Evolutionary conservation across 2,329 filamentous ascomycete species (phyloP).

Genomic region (Xylariaceae sp.): DNA sequence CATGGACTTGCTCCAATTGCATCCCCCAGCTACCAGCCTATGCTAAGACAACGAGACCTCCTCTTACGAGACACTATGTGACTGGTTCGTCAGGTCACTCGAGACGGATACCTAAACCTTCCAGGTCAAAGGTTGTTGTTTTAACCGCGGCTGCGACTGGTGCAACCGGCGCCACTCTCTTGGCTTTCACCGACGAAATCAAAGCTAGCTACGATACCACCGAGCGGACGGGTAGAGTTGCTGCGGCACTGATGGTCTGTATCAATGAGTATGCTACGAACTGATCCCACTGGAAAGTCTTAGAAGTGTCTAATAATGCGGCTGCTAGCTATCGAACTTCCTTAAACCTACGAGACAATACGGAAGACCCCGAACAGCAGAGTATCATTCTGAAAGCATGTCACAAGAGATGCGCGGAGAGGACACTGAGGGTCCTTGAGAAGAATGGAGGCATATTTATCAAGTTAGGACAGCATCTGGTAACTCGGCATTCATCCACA

Average conservation of each 20-base stretch:
- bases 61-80: constrained; percentile 28
- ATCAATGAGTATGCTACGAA: constrained; percentile 75
- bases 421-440: constrained; percentile 85
- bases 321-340: constrained; percentile 78
- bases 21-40: constrained; percentile 43
- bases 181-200: constrained; percentile 68
- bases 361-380: constrained; percentile 65
- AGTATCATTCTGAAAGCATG: constrained; percentile 75
- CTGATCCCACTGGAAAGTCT: constrained; percentile 22
- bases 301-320: constrained; percentile 6
- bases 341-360: constrained; percentile 68
- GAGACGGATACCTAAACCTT: constrained; percentile 23
- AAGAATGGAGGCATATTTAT: constrained; percentile 98
- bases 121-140: constrained; percentile 36
- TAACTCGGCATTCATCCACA: constrained; percentile 36
- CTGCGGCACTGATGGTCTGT: constrained; percentile 72
- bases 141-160: constrained; percentile 55
- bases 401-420: constrained; percentile 88
- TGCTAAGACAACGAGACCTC: constrained; percentile 33
- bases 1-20: constrained; percentile 53
- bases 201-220: constrained; percentile 75
- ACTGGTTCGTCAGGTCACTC: constrained; percentile 29
- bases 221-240: constrained; percentile 79
- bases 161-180: constrained; percentile 49
- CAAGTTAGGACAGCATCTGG: constrained; percentile 92